A percentile compares a stretch with the other conserved stretches of the same genome.
phyloP scores from a whole-genome alignment of 495 filamentous ascomycete genomes.

The Ramalina intermedia region DNA sequence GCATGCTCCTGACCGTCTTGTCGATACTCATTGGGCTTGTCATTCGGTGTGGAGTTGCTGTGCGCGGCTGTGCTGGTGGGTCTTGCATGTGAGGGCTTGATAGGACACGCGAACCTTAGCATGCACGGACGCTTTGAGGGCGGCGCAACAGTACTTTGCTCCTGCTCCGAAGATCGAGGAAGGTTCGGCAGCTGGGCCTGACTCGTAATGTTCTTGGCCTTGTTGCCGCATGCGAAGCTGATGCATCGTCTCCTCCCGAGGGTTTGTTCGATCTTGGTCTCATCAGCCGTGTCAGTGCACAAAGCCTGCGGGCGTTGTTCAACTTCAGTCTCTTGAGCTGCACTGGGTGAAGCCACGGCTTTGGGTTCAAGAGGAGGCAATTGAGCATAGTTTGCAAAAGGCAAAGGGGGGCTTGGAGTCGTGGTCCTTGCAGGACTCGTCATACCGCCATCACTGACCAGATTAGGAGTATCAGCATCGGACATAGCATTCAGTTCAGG shows the following conservation, averaged over 20 bases:
- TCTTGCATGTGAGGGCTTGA: slow-evolving; percentile 22
- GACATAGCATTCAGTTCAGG: slow-evolving; percentile 35
- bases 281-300: slow-evolving; percentile 17
- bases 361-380: slow-evolving; percentile 1
- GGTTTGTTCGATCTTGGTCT: slow-evolving; percentile 37
- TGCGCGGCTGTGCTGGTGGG: background rate
- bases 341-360: background rate
- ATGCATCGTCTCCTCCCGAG: slow-evolving; percentile 75
- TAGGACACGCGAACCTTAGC: slow-evolving; percentile 49
- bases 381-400: slow-evolving; percentile 18
- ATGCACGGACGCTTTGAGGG: slow-evolving; percentile 35
- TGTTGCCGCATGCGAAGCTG: slow-evolving; percentile 65
- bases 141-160: slow-evolving; percentile 3
- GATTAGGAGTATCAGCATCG: slow-evolving; percentile 22
- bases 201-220: background rate
- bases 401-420: slow-evolving; percentile 73
- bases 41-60: too few relatives aligned
- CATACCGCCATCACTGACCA: slow-evolving; percentile 81
- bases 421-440: slow-evolving; percentile 83
- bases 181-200: too few relatives aligned
- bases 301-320: slow-evolving; percentile 13
- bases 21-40: too few relatives aligned
- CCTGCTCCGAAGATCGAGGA: too few relatives aligned
- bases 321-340: slow-evolving; percentile 2
- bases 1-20: too few relatives aligned